A percentile compares a stretch with the other conserved stretches of the same genome.
Evolutionary conservation across 768 basidiomycete genomes (phyloP).

Genomic region (Rhodotorula babjevae): DNA sequence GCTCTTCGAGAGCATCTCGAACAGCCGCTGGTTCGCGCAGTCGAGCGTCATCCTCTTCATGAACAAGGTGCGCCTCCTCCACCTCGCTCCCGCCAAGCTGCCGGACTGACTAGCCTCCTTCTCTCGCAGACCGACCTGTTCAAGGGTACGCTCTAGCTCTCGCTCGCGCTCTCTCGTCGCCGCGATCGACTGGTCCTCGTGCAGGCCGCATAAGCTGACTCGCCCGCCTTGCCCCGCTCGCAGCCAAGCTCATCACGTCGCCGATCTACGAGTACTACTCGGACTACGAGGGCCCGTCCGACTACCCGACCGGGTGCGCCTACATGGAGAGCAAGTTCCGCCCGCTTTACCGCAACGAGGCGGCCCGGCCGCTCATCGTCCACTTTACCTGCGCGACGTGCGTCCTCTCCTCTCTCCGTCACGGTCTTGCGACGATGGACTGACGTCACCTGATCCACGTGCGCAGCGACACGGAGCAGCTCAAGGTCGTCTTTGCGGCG

Average conservation of each 20-base stretch:
- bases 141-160: constrained; percentile 27
- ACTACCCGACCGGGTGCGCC: constrained; percentile 84
- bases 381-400: constrained; percentile 42
- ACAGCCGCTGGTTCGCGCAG: constrained; percentile 93
- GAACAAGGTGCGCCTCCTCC: constrained; percentile 16
- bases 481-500: constrained; percentile 45
- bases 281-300: constrained; percentile 72
- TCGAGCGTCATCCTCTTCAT: constrained; percentile 68
- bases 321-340: constrained; percentile 76
- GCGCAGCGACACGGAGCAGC: constrained; percentile 41
- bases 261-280: constrained; percentile 85
- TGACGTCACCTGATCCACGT: neutral
- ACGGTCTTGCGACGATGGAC: neutral
- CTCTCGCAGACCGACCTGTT: constrained; percentile 73
- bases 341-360: constrained; percentile 77
- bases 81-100: too few species aligned
- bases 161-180: neutral
- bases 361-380: constrained; percentile 26
- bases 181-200: too few species aligned
- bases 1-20: constrained; percentile 96
- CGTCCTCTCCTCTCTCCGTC: neutral
- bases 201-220: neutral
- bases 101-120: neutral
- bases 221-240: neutral
- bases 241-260: constrained; percentile 72